A percentile compares a stretch with the other conserved stretches of the same genome.
phyloP scores from a whole-genome alignment of 441 rosid species.

The Pelargonium fulgidum region DNA sequence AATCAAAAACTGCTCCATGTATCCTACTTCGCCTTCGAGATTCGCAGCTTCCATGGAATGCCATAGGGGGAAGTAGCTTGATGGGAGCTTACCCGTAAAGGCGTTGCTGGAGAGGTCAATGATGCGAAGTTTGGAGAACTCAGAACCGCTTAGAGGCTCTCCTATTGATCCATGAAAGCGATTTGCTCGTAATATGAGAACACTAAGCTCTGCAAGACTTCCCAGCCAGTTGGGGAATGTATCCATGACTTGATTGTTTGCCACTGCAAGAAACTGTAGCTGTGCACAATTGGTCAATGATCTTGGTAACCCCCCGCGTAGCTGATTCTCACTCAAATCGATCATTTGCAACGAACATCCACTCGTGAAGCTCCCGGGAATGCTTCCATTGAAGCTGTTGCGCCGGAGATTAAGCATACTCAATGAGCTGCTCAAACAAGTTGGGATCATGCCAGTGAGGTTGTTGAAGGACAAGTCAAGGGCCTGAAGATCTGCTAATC shows the following conservation, averaged over 20 bases:
- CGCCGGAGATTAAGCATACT: conserved; percentile 13
- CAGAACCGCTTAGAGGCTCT: not conserved
- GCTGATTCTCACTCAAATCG: conserved; percentile 18
- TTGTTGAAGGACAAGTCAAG: conserved; percentile 25
- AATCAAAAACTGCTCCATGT: conserved; percentile 1
- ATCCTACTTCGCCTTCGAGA: not conserved
- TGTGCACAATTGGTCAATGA: conserved; percentile 19
- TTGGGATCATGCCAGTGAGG: conserved; percentile 21
- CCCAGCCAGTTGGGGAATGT: conserved; percentile 16
- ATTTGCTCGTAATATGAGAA: not conserved
- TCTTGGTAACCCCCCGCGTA: conserved; percentile 16
- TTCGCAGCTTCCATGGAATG: not conserved
- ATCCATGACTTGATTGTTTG: conserved; percentile 8
- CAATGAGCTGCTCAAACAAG: conserved; percentile 13
- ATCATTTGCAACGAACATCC: conserved; percentile 16
- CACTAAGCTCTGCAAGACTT: not conserved
- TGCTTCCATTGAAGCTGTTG: conserved; percentile 12
- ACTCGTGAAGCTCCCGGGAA: not conserved
- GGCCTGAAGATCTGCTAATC: conserved; percentile 11
- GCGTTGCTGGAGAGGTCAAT: not conserved
- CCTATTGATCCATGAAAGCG: not conserved
- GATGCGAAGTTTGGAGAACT: not conserved
- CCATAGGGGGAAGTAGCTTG: not conserved
- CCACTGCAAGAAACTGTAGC: conserved; percentile 12
- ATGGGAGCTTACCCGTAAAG: conserved; percentile 2